phyloP scores from a whole-genome alignment of 2,329 filamentous ascomycete genomes.

The Diplocarpon mali region DNA sequence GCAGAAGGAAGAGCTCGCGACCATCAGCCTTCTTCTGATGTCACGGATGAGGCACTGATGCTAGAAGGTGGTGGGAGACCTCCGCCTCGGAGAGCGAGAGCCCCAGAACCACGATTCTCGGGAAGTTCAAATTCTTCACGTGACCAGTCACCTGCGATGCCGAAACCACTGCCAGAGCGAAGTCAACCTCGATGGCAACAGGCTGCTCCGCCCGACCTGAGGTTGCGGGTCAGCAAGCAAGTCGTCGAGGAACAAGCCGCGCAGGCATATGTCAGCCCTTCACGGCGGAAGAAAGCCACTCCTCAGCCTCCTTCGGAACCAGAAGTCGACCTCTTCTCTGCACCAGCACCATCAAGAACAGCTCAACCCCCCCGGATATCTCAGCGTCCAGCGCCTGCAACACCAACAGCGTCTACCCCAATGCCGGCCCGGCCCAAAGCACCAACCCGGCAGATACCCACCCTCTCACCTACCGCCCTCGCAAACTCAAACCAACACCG shows the following conservation, averaged over 20 bases:
- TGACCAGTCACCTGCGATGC: constrained; percentile 39
- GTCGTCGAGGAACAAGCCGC: constrained; percentile 69
- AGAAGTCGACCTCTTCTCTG: constrained; percentile 50
- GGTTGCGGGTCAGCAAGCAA: constrained; percentile 57
- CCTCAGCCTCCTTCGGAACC: constrained; percentile 36
- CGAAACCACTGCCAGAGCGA: constrained; percentile 33
- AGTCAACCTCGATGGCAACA: constrained; percentile 51
- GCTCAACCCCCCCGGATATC: constrained; percentile 25
- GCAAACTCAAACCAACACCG: constrained; percentile 69
- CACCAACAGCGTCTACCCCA: constrained; percentile 34
- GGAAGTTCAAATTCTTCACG: constrained; percentile 27
- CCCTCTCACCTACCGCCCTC: constrained; percentile 57
- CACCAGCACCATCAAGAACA: constrained; percentile 25
- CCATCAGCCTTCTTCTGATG: constrained; percentile 25
- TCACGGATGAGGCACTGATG: constrained; percentile 69
- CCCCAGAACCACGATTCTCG: constrained; percentile 15
- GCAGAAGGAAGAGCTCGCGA: constrained; percentile 24
- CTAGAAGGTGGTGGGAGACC: constrained; percentile 55
- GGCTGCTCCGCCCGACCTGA: constrained; percentile 34
- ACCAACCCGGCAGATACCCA: constrained; percentile 43
- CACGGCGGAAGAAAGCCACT: constrained; percentile 61
- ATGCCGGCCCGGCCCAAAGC: constrained; percentile 35
- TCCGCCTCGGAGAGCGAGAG: constrained; percentile 31
- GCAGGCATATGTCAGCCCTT: constrained; percentile 79
- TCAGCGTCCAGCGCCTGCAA: constrained; percentile 30